Percentiles rank a stretch among this genome's conserved stretches.
Evolutionary conservation across 2,329 filamentous ascomycete genomes (phyloP).

Genomic region (Sporothrix pseudoabietina): DNA sequence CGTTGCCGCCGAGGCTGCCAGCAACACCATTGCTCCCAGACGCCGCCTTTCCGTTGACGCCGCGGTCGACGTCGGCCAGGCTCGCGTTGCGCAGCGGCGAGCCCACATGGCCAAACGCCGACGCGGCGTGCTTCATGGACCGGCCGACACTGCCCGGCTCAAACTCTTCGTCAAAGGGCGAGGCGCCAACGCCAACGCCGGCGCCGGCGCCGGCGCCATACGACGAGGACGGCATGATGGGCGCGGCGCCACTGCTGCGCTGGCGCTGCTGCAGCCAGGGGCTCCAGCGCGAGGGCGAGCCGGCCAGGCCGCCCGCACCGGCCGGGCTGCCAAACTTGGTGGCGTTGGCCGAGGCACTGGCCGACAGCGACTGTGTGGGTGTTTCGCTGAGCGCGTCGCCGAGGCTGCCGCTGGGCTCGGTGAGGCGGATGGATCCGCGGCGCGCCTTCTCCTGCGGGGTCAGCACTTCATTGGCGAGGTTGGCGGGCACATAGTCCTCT

Average conservation of each 20-base stretch:
- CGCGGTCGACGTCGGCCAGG: slow-evolving; percentile 57
- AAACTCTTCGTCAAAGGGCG: slow-evolving; percentile 50
- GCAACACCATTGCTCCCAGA: background rate
- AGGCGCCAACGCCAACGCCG: slow-evolving; percentile 36
- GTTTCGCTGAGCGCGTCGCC: slow-evolving; percentile 44
- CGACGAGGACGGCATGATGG: background rate
- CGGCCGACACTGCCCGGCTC: slow-evolving; percentile 39
- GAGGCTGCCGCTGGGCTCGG: slow-evolving; percentile 40
- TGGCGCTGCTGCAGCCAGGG: slow-evolving; percentile 49
- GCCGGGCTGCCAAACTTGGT: slow-evolving; percentile 64
- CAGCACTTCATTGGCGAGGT: slow-evolving; percentile 63
- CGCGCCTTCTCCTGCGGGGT: slow-evolving; percentile 69
- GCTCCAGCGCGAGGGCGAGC: slow-evolving; percentile 65
- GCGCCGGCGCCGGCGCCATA: slow-evolving; percentile 44
- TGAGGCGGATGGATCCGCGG: slow-evolving; percentile 59
- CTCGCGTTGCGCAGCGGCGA: slow-evolving; percentile 66
- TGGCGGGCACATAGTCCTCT: slow-evolving; percentile 82
- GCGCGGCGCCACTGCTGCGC: slow-evolving; percentile 38
- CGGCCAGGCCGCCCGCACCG: slow-evolving; percentile 45
- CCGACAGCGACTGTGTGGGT: slow-evolving; percentile 37
- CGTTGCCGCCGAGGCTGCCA: slow-evolving; percentile 39
- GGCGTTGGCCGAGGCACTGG: slow-evolving; percentile 40
- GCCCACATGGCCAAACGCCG: slow-evolving; percentile 67
- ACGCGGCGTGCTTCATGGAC: slow-evolving; percentile 49
- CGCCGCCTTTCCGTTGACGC: background rate